Percentiles rank a stretch among this genome's conserved stretches.
Conservation (phyloP, 306 rosid genomes). For the Glycine latifolia region DNA sequence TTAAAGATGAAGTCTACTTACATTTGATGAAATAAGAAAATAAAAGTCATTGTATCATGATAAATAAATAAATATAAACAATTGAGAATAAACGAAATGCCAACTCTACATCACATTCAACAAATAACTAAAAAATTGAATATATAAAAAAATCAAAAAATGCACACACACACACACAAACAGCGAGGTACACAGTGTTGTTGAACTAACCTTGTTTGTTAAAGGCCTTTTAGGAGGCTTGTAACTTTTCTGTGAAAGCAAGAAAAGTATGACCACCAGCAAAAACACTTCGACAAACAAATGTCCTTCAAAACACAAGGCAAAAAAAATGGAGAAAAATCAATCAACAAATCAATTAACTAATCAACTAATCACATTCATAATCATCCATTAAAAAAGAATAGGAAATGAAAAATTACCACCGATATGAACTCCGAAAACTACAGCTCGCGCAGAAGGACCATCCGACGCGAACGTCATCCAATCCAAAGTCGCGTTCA, state of each 20-base stretch:
- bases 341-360: neutral
- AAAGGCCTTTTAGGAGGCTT: slow-evolving; percentile 96
- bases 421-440: slow-evolving; percentile 84
- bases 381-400: neutral
- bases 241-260: slow-evolving; percentile 96
- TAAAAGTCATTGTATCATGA: slow-evolving; percentile 13
- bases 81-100: neutral
- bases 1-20: neutral
- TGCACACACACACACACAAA: neutral
- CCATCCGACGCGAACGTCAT: slow-evolving; percentile 69
- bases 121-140: neutral
- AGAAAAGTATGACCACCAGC: slow-evolving; percentile 78
- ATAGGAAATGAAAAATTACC: slow-evolving; percentile 61
- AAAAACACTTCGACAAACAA: slow-evolving; percentile 84
- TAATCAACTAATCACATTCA: neutral
- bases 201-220: slow-evolving; percentile 74
- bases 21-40: slow-evolving; percentile 30
- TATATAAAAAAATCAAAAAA: neutral
- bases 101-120: slow-evolving; percentile 32
- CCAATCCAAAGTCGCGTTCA: slow-evolving; percentile 70
- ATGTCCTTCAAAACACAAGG: slow-evolving; percentile 71
- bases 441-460: slow-evolving; percentile 90
- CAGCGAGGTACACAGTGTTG: neutral
- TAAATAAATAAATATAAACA: neutral
- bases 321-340: neutral